Conservation (phyloP, 306 rosid species). For the Casuarina glauca region DNA sequence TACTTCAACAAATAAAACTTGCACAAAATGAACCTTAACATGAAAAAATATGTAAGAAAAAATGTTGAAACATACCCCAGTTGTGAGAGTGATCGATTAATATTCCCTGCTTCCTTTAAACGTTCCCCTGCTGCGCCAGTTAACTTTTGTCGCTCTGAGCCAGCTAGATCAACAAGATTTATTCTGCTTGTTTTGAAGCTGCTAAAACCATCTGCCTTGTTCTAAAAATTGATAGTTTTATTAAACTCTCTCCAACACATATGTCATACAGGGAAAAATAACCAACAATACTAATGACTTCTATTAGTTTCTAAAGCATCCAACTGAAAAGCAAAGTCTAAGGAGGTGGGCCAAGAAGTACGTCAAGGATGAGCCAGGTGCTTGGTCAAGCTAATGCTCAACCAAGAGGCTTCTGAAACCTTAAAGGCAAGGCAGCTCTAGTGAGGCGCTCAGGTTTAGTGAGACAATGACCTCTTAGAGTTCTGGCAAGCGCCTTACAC, state of each 20-base stretch:
- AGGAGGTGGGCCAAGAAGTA: not conserved
- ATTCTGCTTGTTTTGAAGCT: conserved; percentile 94
- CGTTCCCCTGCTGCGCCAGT: conserved; percentile 99
- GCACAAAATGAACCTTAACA: not conserved
- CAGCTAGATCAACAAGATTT: conserved; percentile 98
- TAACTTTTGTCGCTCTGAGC: conserved; percentile 91
- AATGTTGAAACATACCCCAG: conserved; percentile 72
- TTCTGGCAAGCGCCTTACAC: no score
- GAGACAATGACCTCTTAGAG: no score
- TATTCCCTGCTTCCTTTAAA: conserved; percentile 97
- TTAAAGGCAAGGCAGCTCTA: not conserved
- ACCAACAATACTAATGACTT: conserved; percentile 22
- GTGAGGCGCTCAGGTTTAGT: no score
- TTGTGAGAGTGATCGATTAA: conserved; percentile 96
- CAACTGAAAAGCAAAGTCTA: not conserved
- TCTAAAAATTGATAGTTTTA: conserved; percentile 50
- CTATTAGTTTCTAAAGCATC: conserved; percentile 6
- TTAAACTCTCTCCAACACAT: conserved; percentile 25
- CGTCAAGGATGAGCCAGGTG: not conserved
- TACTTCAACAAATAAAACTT: not conserved
- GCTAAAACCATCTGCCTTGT: conserved; percentile 72
- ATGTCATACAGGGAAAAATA: conserved; percentile 6
- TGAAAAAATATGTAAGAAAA: not conserved
- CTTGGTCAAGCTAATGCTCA: not conserved
- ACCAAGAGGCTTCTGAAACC: not conserved